Evolutionary conservation across 805 yeast genomes (phyloP), one percentile per base, ranked within the genome.

Genomic region (Wickerhamomyces pijperi): DNA sequence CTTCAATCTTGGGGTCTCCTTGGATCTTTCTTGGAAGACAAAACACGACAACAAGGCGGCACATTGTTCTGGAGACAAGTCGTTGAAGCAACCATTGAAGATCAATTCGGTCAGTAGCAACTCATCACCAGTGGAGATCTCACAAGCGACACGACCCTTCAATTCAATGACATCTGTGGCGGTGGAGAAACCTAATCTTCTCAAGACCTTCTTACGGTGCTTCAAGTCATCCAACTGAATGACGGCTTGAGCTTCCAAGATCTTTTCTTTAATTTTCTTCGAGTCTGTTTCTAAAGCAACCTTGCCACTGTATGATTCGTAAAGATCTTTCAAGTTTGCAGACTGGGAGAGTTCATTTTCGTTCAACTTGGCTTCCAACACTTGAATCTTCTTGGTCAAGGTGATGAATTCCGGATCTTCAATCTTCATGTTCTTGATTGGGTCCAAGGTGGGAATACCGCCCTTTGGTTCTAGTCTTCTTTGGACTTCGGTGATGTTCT

Each of bases 71-170:
- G 95, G 80, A 5, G 78, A 70, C 44, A 92, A 67, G 37, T 86
- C 95, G 51, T 79, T 86, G 65, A 92, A 92, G 19, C 84, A 82
- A 73, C 97, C 97, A 57, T 88, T 88, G 70, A 92, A 92, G 25
- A 92, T 83, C 48, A 92, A 66, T 57, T 92, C 98, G 0, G 99
- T 92, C 37, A 92, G 62, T 45, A 86, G 56, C 40, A 86, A 63
- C 60, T 86, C 95, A 49, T 72, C 76, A 43, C 96, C 97, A 18
- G 94, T 82, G 50, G 90, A 78, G 50, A 90, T 90, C 54, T 90
- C 97, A 61, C 97, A 90, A 1, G 96, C 97, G 41, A 92, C 97
- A 57, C 97, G 75, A 40, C 99, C 99, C 61, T 92, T 92, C 52
- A 92, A 70, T 58, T 92, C 97, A 46, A 92, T 94, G 44, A 92